Percentiles rank a stretch among this genome's conserved stretches.
Evolutionary conservation across 2,329 filamentous ascomycete genomes (phyloP).

Genomic region (Fusarium graminum): DNA sequence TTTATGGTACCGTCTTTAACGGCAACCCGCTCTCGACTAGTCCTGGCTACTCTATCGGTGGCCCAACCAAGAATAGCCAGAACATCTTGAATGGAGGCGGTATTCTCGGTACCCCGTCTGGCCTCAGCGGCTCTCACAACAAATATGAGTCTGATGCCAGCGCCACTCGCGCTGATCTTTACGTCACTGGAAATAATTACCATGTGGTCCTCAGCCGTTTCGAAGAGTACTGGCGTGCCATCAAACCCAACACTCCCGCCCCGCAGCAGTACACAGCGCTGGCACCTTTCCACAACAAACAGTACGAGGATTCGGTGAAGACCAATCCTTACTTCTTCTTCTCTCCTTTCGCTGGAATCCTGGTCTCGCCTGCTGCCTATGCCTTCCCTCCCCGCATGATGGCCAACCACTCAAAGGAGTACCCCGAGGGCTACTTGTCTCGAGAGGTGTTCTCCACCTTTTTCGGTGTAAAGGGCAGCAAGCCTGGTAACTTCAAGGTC

Average conservation of each 20-base stretch:
- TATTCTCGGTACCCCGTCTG: slow-evolving; percentile 20
- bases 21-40: slow-evolving; percentile 64
- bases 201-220: slow-evolving; percentile 65
- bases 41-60: slow-evolving; percentile 66
- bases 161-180: slow-evolving; percentile 63
- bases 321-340: slow-evolving; percentile 21
- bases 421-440: slow-evolving; percentile 13
- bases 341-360: neutral
- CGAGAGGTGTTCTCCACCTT: slow-evolving; percentile 15
- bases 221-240: slow-evolving; percentile 28
- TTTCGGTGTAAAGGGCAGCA: slow-evolving; percentile 10
- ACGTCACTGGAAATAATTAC: slow-evolving; percentile 62
- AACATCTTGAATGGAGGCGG: slow-evolving; percentile 58
- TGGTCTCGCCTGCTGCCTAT: slow-evolving; percentile 16
- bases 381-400: slow-evolving; percentile 22
- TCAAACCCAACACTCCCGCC: slow-evolving; percentile 13
- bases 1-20: slow-evolving; percentile 62
- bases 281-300: slow-evolving; percentile 49
- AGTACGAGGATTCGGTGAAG: slow-evolving; percentile 55
- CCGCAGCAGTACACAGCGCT: slow-evolving; percentile 16
- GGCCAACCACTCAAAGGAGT: slow-evolving; percentile 15
- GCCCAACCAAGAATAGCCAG: slow-evolving; percentile 53
- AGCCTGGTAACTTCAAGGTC: slow-evolving; percentile 21
- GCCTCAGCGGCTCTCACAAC: slow-evolving; percentile 65
- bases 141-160: slow-evolving; percentile 67